Conservation (phyloP, 352 stramenopile genomes). For the Phytophthora cactorum region DNA sequence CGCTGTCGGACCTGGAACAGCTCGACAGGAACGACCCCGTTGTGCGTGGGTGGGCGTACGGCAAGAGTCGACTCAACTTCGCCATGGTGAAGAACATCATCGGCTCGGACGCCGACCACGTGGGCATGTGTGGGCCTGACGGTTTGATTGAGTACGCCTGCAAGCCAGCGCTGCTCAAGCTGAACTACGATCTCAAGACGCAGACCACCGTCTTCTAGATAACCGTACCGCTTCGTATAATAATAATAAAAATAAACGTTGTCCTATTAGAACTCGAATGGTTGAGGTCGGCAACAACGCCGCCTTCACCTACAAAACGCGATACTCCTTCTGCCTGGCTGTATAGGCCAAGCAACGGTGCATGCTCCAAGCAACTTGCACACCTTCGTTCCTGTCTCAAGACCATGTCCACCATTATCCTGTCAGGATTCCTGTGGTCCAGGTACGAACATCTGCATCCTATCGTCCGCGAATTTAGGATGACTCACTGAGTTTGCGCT, state of each 20-base stretch:
- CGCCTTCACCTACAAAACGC: background rate
- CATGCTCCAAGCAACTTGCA: slow-evolving; percentile 1
- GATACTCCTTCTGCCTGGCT: background rate
- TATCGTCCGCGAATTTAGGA: slow-evolving; percentile 1
- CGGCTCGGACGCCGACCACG: slow-evolving; percentile 64
- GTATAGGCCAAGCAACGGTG: slow-evolving; percentile 2
- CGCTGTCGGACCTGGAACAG: slow-evolving; percentile 51
- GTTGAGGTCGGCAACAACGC: too few species aligned
- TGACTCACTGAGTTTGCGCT: background rate
- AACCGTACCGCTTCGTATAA: background rate
- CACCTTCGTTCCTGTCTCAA: slow-evolving; percentile 3
- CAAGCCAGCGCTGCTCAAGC: slow-evolving; percentile 82
- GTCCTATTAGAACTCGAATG: background rate
- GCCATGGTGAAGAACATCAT: slow-evolving; percentile 89
- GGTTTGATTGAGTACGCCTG: slow-evolving; percentile 96
- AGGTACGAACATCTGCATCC: too few species aligned
- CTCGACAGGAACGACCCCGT: slow-evolving; percentile 59
- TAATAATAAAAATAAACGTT: background rate
- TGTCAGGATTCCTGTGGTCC: background rate
- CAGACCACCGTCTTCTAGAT: slow-evolving; percentile 58
- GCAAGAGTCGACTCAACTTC: slow-evolving; percentile 85
- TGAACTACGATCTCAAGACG: slow-evolving; percentile 80
- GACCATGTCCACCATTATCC: slow-evolving; percentile 6
- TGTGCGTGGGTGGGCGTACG: slow-evolving; percentile 69
- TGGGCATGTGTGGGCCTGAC: slow-evolving; percentile 94